A percentile compares a stretch with the other conserved stretches of the same genome.
These are phyloP conservation scores for Wakefieldia striispora DNA, from an alignment of 768 basidiomycete genomes.

Conservation along the genomic window DNA sequence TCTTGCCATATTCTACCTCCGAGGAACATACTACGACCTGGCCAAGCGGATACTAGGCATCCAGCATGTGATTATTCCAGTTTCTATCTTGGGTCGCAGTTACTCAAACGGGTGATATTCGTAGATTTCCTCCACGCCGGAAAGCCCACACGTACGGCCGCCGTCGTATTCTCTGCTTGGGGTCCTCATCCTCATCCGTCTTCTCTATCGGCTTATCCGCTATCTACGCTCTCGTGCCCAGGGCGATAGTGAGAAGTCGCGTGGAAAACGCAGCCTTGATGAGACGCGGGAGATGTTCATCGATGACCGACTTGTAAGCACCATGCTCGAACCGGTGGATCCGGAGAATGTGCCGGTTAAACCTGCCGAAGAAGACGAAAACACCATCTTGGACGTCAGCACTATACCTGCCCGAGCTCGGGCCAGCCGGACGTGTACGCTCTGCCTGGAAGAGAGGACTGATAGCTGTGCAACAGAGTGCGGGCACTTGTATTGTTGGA, in stretches of 20 bases:
- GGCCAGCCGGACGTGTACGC: conserved; percentile 68
- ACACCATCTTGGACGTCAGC: conserved; percentile 61
- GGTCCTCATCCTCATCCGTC: conserved; percentile 61
- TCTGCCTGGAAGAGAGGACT: conserved; percentile 84
- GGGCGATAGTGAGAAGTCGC: conserved; percentile 27
- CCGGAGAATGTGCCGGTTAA: conserved; percentile 53
- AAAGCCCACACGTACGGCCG: conserved; percentile 67
- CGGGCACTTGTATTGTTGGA: conserved; percentile 90
- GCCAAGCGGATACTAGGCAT: conserved; percentile 65
- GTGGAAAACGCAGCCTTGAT: conserved; percentile 33
- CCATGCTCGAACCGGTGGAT: conserved; percentile 48
- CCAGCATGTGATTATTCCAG: conserved; percentile 51
- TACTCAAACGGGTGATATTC: conserved; percentile 7
- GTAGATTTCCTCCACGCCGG: conserved; percentile 72
- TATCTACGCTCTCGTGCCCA: conserved; percentile 38
- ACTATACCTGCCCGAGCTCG: conserved; percentile 51
- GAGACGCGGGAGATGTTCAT: conserved; percentile 43
- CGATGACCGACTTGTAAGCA: conserved; percentile 60
- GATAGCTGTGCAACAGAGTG: conserved; percentile 84
- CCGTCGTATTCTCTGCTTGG: conserved; percentile 89
- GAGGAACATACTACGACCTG: conserved; percentile 76
- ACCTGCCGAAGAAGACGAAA: conserved; percentile 67
- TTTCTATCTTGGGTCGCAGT: neutral
- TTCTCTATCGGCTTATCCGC: conserved; percentile 57
- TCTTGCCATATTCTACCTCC: conserved; percentile 76